Base-by-base conservation (phyloP, 768 basidiomycete species). In the Collybia sordida region DNA sequence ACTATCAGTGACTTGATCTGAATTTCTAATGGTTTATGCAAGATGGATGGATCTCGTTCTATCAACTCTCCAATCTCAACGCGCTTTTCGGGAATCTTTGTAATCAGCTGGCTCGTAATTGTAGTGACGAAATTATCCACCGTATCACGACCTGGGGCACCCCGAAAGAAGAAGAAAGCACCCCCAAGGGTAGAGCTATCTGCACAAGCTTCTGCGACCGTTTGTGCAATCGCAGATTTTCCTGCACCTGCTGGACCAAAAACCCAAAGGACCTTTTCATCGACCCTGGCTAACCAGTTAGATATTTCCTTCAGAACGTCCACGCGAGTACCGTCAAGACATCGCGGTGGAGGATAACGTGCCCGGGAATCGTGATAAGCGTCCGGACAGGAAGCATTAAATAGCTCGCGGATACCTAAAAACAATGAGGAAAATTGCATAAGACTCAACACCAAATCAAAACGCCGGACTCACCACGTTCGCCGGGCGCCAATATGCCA, bases 101-200 rank as follows among this genome's bases (percentile, higher is more conserved):
- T 18, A 3, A 48, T 44, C 15, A 72, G 48, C 24, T 69, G 64
- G 7, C 59, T 62, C 0, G 59, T 60, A 18, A 72, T 37, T 0
- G 72, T 70, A 0, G 69, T 48, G 8, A 71, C 43, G 4, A 73
- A 54, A 4, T 57, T 51, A 11, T 42, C 52, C 4, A 53, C 56
- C n/a, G 58, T 59, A n/a, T 58, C 61, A 4, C 69, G 60, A 22
- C 59, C 58, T 6, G 54, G 34, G 35, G 63, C 61, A 17, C 56
- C 49, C 15, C 68, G 59, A 2, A 63, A 67, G 58, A 72, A 72
- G 45, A 71, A 72, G 56, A 70, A 71, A 35, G 59, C 64, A 0
- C 65, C 69, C n/a, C 59, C 67, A 4, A 68, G 57, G 7, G 38
- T 49, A 12, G 45, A 52, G 23, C 24, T 35, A 24, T 21, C 51